Evolutionary conservation across 2,329 filamentous ascomycete species (phyloP).

Genomic region (Colletotrichum truncatum): DNA sequence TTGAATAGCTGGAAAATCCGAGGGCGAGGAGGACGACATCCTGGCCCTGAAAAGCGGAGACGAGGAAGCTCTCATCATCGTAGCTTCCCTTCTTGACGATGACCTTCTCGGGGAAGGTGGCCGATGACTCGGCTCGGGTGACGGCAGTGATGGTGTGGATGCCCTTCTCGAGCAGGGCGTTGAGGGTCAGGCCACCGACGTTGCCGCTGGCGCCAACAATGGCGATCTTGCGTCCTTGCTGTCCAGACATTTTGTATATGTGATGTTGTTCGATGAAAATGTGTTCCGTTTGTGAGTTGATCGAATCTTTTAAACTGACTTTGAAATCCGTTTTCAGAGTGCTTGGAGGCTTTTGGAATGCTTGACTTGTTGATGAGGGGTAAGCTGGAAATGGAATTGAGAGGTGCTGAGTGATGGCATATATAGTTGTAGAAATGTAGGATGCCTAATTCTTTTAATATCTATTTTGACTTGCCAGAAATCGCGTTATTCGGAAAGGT

Average conservation of each 20-base stretch:
- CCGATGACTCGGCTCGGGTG: slow-evolving; percentile 52
- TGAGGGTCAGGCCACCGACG: slow-evolving; percentile 46
- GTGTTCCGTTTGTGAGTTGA: not conserved
- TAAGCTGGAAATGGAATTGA: no score
- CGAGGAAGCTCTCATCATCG: slow-evolving; percentile 45
- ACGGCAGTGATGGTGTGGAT: slow-evolving; percentile 60
- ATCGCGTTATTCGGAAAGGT: not conserved
- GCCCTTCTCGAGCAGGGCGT: slow-evolving; percentile 51
- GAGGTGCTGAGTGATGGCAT: not conserved
- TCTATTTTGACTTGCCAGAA: not conserved
- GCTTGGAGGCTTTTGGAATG: not conserved
- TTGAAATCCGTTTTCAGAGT: not conserved
- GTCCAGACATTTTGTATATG: not conserved
- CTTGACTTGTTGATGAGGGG: not conserved
- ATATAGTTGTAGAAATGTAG: not conserved
- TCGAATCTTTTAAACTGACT: not conserved
- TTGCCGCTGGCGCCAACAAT: slow-evolving; percentile 45
- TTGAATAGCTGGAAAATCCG: slow-evolving; percentile 37
- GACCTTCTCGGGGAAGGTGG: slow-evolving; percentile 49
- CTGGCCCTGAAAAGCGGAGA: slow-evolving; percentile 40
- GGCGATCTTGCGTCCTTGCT: slow-evolving; percentile 37
- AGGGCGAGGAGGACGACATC: slow-evolving; percentile 41
- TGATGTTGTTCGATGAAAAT: not conserved
- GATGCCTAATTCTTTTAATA: not conserved
- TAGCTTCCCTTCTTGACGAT: slow-evolving; percentile 55